Evolutionary conservation across 257 asterid species (phyloP), one percentile per base, ranked within the genome.

Genomic region (Catharanthus roseus): DNA sequence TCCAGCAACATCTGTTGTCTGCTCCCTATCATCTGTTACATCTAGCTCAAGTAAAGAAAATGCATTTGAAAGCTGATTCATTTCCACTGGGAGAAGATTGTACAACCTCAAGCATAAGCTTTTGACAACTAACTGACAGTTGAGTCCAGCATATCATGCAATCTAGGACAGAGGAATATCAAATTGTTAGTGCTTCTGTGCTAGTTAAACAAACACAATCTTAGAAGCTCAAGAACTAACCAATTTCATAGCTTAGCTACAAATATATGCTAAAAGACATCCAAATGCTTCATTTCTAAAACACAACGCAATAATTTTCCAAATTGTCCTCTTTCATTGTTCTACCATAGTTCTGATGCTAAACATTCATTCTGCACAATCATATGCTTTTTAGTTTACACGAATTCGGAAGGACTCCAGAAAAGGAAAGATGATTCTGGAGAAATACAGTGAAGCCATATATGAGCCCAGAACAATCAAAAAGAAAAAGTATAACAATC

Each of bases 21-120:
- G 78, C 56, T 54, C 81, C 33, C 41, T 54, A 45, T 78, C 78
- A 70, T 83, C 97, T 51, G 78, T 85, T 26, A 75, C 87, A 62
- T 86, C 96, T 77, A 88, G 69, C 45, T 82, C 89, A 54, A 92
- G 96, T 78, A 85, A 74, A 26, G 96, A 80, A 80, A 90, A 89
- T n/a, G 88, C 71, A 77, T 90, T 92, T 69, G 93, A 72, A 50
- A 90, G 83, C 63, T 77, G 77, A 84, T 85, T 81, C 98, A 92
- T 89, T 76, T 77, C 60, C 62, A 24, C 69, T 53, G 34, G 26
- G 26, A 58, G 49, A 29, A 54, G 41, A 42, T 39, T 73, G 55
- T 58, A 75, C 31, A 64, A 55, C 71, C 69, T 63, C 38, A 65
- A 69, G 42, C 74, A 67, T 79, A 67, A 68, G 74, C 72, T 77